phyloP scores from a whole-genome alignment of 257 asterid species.

The Salvia splendens region DNA sequence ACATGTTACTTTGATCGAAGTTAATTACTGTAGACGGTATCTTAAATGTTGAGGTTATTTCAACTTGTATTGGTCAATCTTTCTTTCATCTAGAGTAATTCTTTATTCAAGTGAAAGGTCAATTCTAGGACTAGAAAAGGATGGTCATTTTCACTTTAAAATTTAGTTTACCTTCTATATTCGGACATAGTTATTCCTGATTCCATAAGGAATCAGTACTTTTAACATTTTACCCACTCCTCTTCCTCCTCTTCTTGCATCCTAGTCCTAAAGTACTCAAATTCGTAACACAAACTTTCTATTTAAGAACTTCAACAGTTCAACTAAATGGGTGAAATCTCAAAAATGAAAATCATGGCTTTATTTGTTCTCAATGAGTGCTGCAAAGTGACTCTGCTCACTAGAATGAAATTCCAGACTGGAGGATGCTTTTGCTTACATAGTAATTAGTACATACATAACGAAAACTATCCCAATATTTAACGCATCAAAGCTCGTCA shows the following conservation, averaged over 20 bases:
- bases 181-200: not conserved
- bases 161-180: not conserved
- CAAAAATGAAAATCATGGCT: slow-evolving; percentile 6
- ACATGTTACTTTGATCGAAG: slow-evolving; percentile 25
- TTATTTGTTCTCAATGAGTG: slow-evolving; percentile 20
- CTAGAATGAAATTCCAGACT: slow-evolving; percentile 19
- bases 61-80: not conserved
- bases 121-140: slow-evolving; percentile 13
- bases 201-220: slow-evolving; percentile 1
- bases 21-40: slow-evolving; percentile 23
- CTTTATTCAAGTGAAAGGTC: slow-evolving; percentile 17
- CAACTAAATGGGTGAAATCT: not conserved
- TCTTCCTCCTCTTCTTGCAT: not conserved
- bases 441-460: not conserved
- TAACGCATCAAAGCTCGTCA: not conserved
- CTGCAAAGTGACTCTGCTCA: slow-evolving; percentile 1
- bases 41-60: not conserved
- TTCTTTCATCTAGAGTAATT: slow-evolving; percentile 4
- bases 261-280: not conserved
- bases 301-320: not conserved
- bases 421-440: slow-evolving; percentile 8
- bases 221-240: not conserved
- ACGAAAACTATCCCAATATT: not conserved
- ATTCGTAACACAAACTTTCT: not conserved
- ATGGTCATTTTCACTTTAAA: not conserved